Conservation (phyloP, 768 basidiomycete genomes). For the Cytidiella melzeri region DNA sequence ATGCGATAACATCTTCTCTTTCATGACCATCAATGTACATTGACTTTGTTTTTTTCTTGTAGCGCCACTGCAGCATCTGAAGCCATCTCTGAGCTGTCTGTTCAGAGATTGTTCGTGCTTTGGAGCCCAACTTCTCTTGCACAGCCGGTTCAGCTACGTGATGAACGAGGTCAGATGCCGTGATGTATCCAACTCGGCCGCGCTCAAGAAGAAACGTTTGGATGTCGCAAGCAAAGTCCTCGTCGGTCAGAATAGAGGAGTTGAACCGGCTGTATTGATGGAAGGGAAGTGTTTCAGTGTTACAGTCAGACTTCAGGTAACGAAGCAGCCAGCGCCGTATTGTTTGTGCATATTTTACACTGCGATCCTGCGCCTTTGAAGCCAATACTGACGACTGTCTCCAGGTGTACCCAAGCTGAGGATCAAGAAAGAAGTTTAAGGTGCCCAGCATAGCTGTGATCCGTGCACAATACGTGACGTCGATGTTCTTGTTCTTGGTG, state of each 20-base stretch:
- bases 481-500: too few relatives aligned
- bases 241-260: not conserved
- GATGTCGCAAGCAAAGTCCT: too few relatives aligned
- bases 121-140: too few relatives aligned
- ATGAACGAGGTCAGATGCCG: constrained; percentile 1
- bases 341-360: constrained; percentile 23
- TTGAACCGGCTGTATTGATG: constrained; percentile 13
- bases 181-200: not conserved
- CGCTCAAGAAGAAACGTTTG: not conserved
- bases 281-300: too few relatives aligned
- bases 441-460: constrained; percentile 26
- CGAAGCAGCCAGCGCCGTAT: constrained; percentile 27
- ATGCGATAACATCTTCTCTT: too few relatives aligned
- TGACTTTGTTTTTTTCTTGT: constrained; percentile 22
- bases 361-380: constrained; percentile 23
- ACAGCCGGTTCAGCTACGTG: not conserved
- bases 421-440: too few relatives aligned
- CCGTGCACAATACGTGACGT: constrained; percentile 26
- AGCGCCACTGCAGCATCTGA: constrained; percentile 21
- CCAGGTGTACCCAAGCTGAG: constrained; percentile 28
- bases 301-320: constrained; percentile 16
- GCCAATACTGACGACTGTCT: constrained; percentile 26
- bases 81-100: too few relatives aligned
- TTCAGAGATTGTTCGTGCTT: not conserved
- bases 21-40: constrained; percentile 35